phyloP scores from a whole-genome alignment of 257 asterid genomes.

The Thymus mandschuricus region DNA sequence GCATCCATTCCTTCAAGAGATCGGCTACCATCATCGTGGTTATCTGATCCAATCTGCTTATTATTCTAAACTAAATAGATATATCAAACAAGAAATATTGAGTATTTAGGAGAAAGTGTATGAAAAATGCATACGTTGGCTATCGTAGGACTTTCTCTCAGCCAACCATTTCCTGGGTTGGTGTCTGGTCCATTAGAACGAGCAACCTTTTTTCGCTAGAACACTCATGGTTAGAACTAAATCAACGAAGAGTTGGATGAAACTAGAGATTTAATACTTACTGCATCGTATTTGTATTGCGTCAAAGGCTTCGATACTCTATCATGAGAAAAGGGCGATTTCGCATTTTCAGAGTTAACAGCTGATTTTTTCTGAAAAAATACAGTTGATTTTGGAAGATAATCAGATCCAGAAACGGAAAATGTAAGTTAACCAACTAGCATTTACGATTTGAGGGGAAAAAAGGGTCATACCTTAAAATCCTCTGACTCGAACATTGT shows the following conservation, averaged over 20 bases:
- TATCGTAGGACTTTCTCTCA: not conserved
- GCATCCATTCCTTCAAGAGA: not conserved
- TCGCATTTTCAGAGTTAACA: slow-evolving; percentile 1
- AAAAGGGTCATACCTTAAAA: not conserved
- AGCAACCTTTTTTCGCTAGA: not conserved
- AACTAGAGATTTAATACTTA: not conserved
- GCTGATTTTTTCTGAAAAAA: not conserved
- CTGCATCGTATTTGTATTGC: not conserved
- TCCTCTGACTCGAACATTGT: not conserved
- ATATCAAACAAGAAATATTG: not conserved
- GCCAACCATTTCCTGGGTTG: not conserved
- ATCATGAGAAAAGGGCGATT: not conserved
- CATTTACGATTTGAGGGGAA: not conserved
- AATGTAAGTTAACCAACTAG: not conserved
- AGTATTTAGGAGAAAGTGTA: not conserved
- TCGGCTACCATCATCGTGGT: not conserved
- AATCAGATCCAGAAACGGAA: not conserved
- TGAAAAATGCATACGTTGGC: slow-evolving; percentile 3
- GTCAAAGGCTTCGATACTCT: not conserved
- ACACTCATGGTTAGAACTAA: not conserved
- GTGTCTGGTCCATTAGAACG: not conserved
- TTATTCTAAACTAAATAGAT: slow-evolving; percentile 3
- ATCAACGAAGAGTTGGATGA: slow-evolving; percentile 2
- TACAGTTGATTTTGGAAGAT: not conserved
- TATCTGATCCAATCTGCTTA: not conserved